Percentiles rank a stretch among this genome's conserved stretches.
Evolutionary conservation across 1,284 basidiomycete species (phyloP).

Genomic region (Leccinum pachyderme): DNA sequence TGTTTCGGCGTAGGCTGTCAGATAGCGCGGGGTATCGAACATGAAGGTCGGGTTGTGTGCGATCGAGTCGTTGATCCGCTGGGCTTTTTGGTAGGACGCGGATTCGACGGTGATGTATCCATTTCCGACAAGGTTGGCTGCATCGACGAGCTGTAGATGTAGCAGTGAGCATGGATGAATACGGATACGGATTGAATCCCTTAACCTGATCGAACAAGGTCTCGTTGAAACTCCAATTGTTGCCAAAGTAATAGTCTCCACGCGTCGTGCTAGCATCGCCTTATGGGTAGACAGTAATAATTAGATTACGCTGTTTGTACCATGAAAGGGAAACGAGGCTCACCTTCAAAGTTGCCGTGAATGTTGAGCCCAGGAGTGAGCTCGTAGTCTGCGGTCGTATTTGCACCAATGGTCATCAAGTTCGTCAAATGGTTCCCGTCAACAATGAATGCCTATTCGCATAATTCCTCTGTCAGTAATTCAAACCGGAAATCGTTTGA

Average conservation of each 20-base stretch:
- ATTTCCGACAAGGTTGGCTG: conserved; percentile 18
- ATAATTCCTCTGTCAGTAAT: neutral
- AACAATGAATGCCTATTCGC: conserved; percentile 22
- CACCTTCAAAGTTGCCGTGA: conserved; percentile 27
- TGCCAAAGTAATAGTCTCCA: conserved; percentile 29
- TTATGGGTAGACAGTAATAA: neutral
- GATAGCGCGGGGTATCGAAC: conserved; percentile 22
- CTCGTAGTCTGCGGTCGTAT: conserved; percentile 19
- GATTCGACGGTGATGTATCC: conserved; percentile 25
- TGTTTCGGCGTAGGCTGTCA: conserved; percentile 22
- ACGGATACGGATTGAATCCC: neutral
- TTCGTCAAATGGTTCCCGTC: conserved; percentile 31
- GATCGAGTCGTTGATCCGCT: conserved; percentile 28
- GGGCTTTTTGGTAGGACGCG: conserved; percentile 17
- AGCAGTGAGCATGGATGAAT: neutral
- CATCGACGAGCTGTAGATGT: conserved; percentile 14
- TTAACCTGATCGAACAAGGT: conserved; percentile 26
- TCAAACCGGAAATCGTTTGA: neutral
- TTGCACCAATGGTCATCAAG: conserved; percentile 29
- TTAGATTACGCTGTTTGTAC: neutral
- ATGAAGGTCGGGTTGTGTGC: conserved; percentile 27
- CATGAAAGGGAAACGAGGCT: neutral
- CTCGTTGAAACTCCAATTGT: conserved; percentile 29
- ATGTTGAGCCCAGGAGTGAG: conserved; percentile 21
- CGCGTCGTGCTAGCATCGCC: conserved; percentile 32